A percentile compares a stretch with the other conserved stretches of the same genome.
Conservation (phyloP, 495 filamentous ascomycete genomes). For the Lentithecium fluviatile region DNA sequence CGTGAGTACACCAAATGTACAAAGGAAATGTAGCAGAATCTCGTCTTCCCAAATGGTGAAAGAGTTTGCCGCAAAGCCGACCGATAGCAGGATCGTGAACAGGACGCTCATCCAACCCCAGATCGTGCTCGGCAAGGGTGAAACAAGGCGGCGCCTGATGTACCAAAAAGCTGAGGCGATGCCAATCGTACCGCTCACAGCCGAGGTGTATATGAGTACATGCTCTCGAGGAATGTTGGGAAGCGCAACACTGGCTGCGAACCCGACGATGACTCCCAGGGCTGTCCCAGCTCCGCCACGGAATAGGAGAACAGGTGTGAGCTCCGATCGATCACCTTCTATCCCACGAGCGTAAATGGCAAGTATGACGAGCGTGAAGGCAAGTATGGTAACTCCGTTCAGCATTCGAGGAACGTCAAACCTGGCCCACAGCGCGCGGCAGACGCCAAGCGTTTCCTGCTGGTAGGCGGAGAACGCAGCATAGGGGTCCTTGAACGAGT, state of each 20-base stretch:
- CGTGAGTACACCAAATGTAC: constrained; percentile 75
- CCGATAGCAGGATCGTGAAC: constrained; percentile 76
- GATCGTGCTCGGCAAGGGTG: constrained; percentile 70
- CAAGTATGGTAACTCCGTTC: constrained; percentile 69
- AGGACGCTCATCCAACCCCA: constrained; percentile 85
- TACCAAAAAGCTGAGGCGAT: constrained; percentile 58
- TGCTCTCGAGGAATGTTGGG: constrained; percentile 33
- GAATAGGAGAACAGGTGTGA: constrained; percentile 51
- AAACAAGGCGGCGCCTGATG: constrained; percentile 49
- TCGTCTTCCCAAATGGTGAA: constrained; percentile 99
- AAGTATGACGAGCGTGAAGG: constrained; percentile 62
- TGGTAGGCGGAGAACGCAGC: constrained; percentile 71
- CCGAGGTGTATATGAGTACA: constrained; percentile 51
- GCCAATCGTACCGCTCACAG: constrained; percentile 62
- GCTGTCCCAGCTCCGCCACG: constrained; percentile 40
- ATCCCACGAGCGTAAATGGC: constrained; percentile 68
- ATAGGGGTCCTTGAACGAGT: constrained; percentile 48
- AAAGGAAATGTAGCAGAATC: constrained; percentile 86
- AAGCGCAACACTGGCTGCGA: constrained; percentile 29
- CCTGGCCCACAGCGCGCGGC: constrained; percentile 81
- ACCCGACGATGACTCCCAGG: constrained; percentile 37
- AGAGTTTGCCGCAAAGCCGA: constrained; percentile 94
- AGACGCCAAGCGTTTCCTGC: constrained; percentile 72
- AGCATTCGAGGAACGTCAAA: constrained; percentile 87
- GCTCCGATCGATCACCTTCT: constrained; percentile 51